Evolutionary conservation across 441 rosid genomes (phyloP).

Genomic region (Gossypium davidsonii): DNA sequence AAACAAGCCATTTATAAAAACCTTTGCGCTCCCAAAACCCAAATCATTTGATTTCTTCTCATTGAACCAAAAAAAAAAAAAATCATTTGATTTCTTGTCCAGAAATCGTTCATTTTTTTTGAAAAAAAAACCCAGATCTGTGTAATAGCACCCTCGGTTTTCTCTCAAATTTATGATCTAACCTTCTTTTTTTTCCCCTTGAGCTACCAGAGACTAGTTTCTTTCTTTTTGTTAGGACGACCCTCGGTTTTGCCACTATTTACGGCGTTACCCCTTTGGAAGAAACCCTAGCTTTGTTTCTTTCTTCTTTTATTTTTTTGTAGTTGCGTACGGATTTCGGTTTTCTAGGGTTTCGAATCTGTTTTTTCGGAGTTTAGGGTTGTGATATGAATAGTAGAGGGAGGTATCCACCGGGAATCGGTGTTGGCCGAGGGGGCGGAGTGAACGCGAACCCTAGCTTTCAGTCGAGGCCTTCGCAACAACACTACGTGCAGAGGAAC

Average conservation of each 20-base stretch:
- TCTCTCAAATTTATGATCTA: slow-evolving; percentile 26
- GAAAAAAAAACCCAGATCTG: slow-evolving; percentile 28
- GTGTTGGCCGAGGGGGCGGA: slow-evolving; percentile 70
- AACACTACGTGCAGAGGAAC: slow-evolving; percentile 76
- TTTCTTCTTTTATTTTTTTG: neutral
- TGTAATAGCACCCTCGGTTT: slow-evolving; percentile 19
- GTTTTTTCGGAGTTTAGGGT: slow-evolving; percentile 6
- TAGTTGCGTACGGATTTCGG: slow-evolving; percentile 4
- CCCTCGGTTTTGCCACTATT: slow-evolving; percentile 11
- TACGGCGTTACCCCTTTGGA: slow-evolving; percentile 13
- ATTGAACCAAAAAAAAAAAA: neutral
- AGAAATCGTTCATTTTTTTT: neutral
- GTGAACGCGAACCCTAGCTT: slow-evolving; percentile 48
- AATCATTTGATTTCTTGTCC: slow-evolving; percentile 12
- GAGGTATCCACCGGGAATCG: slow-evolving; percentile 89
- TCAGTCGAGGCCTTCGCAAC: slow-evolving; percentile 65
- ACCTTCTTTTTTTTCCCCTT: neutral
- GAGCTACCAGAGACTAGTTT: slow-evolving; percentile 16
- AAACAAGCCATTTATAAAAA: neutral
- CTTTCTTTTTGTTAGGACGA: neutral
- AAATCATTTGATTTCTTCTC: neutral
- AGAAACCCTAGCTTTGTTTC: slow-evolving; percentile 17
- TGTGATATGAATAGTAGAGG: slow-evolving; percentile 69
- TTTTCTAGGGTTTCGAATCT: slow-evolving; percentile 5
- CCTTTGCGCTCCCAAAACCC: neutral